A percentile compares a stretch with the other conserved stretches of the same genome.
These are phyloP conservation scores for Penicillium goetzii DNA, from an alignment of 495 filamentous ascomycete species.

Conservation along the genomic window DNA sequence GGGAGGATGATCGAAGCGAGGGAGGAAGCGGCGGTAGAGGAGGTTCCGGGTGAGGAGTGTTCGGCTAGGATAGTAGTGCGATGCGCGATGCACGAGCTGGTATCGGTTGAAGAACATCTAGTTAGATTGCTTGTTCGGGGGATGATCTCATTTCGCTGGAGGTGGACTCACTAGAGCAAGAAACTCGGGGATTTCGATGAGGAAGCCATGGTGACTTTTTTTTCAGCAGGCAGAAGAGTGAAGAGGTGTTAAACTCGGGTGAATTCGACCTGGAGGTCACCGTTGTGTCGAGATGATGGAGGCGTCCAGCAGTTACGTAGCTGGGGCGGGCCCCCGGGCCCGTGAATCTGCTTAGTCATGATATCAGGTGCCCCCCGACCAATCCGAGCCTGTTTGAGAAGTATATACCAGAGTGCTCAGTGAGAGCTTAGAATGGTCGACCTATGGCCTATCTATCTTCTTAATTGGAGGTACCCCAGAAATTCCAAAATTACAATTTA, in stretches of 20 bases:
- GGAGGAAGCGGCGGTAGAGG: constrained; percentile 72
- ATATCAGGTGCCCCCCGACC: constrained; percentile 7
- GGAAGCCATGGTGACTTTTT: constrained; percentile 63
- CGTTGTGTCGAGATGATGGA: not conserved
- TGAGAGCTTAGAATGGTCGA: not conserved
- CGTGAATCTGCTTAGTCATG: constrained; percentile 17
- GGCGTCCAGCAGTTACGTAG: constrained; percentile 18
- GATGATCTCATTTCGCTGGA: not conserved
- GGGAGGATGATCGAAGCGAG: constrained; percentile 94
- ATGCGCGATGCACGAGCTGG: constrained; percentile 87
- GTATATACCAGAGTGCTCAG: not conserved
- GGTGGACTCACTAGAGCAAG: constrained; percentile 71
- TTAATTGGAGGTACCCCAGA: no score
- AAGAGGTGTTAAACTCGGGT: not conserved
- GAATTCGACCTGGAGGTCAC: not conserved
- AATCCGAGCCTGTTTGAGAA: not conserved
- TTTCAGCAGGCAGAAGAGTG: not conserved
- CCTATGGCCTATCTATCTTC: not conserved
- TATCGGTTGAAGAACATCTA: not conserved
- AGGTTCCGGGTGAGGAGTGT: constrained; percentile 75
- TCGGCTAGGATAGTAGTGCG: constrained; percentile 90
- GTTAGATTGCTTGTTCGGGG: constrained; percentile 21
- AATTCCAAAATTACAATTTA: no score
- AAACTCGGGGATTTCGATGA: constrained; percentile 76
- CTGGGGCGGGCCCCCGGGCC: not conserved